These are phyloP conservation scores for Mycena albidolilacea DNA, from an alignment of 768 basidiomycete species.

Conservation along the genomic window DNA sequence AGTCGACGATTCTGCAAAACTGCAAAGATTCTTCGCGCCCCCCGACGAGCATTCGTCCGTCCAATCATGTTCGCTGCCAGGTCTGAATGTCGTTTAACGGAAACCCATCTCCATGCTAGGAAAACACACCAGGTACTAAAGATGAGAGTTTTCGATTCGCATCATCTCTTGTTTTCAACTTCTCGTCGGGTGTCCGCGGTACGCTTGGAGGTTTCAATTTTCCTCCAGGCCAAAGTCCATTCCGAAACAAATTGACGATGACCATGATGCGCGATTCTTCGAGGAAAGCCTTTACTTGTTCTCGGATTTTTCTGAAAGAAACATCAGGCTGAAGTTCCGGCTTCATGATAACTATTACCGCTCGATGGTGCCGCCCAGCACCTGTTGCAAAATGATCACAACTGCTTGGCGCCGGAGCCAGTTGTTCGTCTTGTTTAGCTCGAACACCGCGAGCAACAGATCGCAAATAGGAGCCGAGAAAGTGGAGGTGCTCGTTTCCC, in stretches of 20 bases:
- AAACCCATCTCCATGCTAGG: background rate
- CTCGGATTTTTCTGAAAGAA: slow-evolving; percentile 84
- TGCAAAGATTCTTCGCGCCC: slow-evolving; percentile 92
- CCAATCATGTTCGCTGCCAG: slow-evolving; percentile 98
- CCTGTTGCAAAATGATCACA: slow-evolving; percentile 95
- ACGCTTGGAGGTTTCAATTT: slow-evolving; percentile 70
- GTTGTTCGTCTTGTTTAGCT: slow-evolving; percentile 95
- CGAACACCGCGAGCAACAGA: slow-evolving; percentile 92
- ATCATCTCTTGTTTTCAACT: slow-evolving; percentile 83
- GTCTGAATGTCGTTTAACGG: slow-evolving; percentile 64
- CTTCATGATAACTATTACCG: slow-evolving; percentile 62
- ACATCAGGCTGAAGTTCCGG: slow-evolving; percentile 13
- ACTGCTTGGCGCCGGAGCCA: slow-evolving; percentile 97
- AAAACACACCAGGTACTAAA: slow-evolving; percentile 85
- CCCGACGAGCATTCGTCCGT: slow-evolving; percentile 93
- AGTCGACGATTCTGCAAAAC: slow-evolving; percentile 95
- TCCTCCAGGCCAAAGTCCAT: slow-evolving; percentile 91
- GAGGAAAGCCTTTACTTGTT: slow-evolving; percentile 74
- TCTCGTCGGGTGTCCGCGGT: slow-evolving; percentile 88
- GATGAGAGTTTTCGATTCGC: slow-evolving; percentile 93
- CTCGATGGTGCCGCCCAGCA: slow-evolving; percentile 96
- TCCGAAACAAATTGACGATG: slow-evolving; percentile 76
- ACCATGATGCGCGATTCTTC: slow-evolving; percentile 81
- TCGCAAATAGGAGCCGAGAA: slow-evolving; percentile 97
- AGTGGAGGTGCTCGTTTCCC: slow-evolving; percentile 89